A percentile compares a stretch with the other conserved stretches of the same genome.
Conservation (phyloP, 2,329 filamentous ascomycete species). For the Samsoniella hepiali region DNA sequence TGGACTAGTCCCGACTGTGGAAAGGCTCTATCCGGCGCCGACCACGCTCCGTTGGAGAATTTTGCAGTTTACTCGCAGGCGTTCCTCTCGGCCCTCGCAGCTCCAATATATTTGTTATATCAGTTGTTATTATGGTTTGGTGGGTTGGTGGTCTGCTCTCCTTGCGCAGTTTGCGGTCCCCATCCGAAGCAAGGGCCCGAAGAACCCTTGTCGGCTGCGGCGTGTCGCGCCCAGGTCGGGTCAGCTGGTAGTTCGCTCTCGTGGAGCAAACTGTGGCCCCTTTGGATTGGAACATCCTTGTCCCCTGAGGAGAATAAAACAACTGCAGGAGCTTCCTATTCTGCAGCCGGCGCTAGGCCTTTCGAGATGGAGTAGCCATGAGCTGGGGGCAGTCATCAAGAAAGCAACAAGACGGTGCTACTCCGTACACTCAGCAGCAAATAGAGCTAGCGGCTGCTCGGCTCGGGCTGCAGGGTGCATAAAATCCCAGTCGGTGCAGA, state of each 20-base stretch:
- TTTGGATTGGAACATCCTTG: not conserved
- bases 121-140: not conserved
- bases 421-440: not conserved
- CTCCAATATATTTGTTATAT: not conserved
- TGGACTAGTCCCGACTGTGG: not conserved
- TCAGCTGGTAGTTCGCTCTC: not conserved
- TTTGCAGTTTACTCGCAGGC: not conserved
- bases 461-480: constrained; percentile 2
- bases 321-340: not conserved
- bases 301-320: not conserved
- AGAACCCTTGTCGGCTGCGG: not conserved
- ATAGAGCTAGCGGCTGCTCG: constrained; percentile 13
- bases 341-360: not conserved
- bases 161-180: not conserved
- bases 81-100: not conserved
- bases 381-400: not conserved
- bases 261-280: not conserved
- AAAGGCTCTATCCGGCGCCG: not conserved
- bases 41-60: not conserved
- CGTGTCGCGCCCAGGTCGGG: not conserved
- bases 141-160: not conserved
- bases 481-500: constrained; percentile 2
- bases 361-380: not conserved
- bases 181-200: not conserved
- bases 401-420: not conserved